Conservation (phyloP, 306 rosid genomes). For the Geum urbanum region DNA sequence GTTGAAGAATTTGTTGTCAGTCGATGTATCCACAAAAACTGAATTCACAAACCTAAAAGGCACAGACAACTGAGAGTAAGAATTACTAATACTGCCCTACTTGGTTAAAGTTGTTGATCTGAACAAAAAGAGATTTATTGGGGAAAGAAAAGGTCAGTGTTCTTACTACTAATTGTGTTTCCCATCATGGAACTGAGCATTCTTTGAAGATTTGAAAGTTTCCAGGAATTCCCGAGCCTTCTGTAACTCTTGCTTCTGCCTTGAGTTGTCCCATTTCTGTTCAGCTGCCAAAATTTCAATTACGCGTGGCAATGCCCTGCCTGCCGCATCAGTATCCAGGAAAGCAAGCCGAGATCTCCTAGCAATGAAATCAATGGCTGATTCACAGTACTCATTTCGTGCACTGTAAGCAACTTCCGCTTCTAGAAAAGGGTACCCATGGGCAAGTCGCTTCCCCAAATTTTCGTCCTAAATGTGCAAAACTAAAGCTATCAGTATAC, state of each 20-base stretch:
- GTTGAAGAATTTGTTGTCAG: background rate
- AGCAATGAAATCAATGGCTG: constrained; percentile 93
- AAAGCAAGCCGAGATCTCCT: constrained; percentile 94
- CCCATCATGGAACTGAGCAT: constrained; percentile 89
- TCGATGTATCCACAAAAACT: background rate
- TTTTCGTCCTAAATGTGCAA: constrained; percentile 55
- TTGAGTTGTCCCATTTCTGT: constrained; percentile 79
- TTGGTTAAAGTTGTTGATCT: background rate
- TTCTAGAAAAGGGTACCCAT: constrained; percentile 90
- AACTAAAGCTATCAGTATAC: constrained; percentile 12
- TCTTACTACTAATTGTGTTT: constrained; percentile 64
- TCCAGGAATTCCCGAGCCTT: constrained; percentile 59
- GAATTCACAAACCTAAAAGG: constrained; percentile 7
- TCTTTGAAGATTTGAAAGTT: constrained; percentile 84
- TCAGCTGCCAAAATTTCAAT: constrained; percentile 76
- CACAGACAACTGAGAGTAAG: background rate
- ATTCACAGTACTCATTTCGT: constrained; percentile 89
- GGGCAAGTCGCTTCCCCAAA: constrained; percentile 93
- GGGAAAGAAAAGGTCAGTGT: background rate
- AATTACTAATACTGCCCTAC: background rate
- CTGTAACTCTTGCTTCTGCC: constrained; percentile 66
- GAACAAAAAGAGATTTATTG: background rate
- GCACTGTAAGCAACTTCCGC: constrained; percentile 99
- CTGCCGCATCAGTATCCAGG: constrained; percentile 94
- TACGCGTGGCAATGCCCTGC: constrained; percentile 76